Percentiles rank a stretch among this genome's conserved stretches.
These are phyloP conservation scores for Isatis tinctoria DNA, from an alignment of 345 rosid species.

Conservation along the genomic window DNA sequence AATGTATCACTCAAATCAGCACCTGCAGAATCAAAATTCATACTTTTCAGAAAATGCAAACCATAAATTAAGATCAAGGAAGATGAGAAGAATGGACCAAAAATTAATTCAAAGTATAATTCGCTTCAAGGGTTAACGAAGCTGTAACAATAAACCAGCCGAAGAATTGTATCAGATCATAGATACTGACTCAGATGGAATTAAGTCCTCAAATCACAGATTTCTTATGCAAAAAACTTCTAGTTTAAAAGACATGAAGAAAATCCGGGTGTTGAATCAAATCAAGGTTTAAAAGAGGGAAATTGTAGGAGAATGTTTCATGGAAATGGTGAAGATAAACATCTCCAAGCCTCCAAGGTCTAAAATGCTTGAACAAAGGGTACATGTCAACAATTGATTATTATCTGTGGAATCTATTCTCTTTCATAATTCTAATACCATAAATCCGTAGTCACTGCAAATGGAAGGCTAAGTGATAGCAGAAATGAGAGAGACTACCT, in stretches of 20 bases:
- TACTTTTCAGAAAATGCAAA: conserved; percentile 1
- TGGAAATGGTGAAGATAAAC: background rate
- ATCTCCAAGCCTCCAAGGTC: background rate
- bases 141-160: background rate
- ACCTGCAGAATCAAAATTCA: conserved; percentile 43
- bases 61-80: background rate
- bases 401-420: background rate
- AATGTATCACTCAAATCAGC: conserved; percentile 97
- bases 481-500: no score
- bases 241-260: background rate
- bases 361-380: background rate
- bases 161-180: background rate
- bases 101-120: background rate
- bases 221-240: background rate
- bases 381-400: background rate
- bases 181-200: background rate
- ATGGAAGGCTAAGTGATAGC: no score
- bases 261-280: background rate
- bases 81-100: background rate
- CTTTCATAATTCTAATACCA: background rate
- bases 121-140: background rate
- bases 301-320: background rate
- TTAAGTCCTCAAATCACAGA: background rate
- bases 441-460: background rate
- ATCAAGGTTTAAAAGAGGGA: background rate